phyloP scores from a whole-genome alignment of 2,329 filamentous ascomycete genomes.

The Monilinia fructicola region DNA sequence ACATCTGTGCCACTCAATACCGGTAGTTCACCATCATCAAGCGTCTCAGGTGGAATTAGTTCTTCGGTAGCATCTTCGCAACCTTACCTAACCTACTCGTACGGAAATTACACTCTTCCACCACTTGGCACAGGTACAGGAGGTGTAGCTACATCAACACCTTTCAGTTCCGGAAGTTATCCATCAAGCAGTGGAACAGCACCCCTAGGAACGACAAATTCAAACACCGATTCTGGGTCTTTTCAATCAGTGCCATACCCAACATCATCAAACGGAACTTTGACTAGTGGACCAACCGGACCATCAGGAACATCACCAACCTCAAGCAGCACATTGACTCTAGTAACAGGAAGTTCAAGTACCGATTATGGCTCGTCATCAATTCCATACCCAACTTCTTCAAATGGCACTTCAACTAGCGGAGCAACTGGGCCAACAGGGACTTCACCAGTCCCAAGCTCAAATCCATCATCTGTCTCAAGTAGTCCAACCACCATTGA shows the following conservation, averaged over 20 bases:
- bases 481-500: background rate
- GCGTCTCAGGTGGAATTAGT: constrained; percentile 19
- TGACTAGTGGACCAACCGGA: constrained; percentile 23
- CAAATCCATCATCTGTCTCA: constrained; percentile 1
- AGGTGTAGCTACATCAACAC: background rate
- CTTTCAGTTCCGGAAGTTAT: constrained; percentile 15
- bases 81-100: constrained; percentile 16
- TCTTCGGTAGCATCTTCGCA: constrained; percentile 18
- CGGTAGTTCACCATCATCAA: constrained; percentile 15
- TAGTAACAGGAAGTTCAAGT: constrained; percentile 23
- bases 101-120: constrained; percentile 16
- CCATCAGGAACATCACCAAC: constrained; percentile 13
- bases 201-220: constrained; percentile 19
- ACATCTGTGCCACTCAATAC: constrained; percentile 3
- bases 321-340: constrained; percentile 11
- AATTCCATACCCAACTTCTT: constrained; percentile 23
- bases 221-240: constrained; percentile 20
- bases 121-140: constrained; percentile 12
- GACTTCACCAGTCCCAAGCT: constrained; percentile 10
- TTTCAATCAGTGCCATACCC: constrained; percentile 25
- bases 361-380: constrained; percentile 20
- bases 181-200: constrained; percentile 17
- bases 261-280: constrained; percentile 24
- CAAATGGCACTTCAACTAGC: constrained; percentile 22
- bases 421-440: constrained; percentile 25